Evolutionary conservation across 2,329 filamentous ascomycete genomes (phyloP).

Genomic region (Hypocreales sp.): DNA sequence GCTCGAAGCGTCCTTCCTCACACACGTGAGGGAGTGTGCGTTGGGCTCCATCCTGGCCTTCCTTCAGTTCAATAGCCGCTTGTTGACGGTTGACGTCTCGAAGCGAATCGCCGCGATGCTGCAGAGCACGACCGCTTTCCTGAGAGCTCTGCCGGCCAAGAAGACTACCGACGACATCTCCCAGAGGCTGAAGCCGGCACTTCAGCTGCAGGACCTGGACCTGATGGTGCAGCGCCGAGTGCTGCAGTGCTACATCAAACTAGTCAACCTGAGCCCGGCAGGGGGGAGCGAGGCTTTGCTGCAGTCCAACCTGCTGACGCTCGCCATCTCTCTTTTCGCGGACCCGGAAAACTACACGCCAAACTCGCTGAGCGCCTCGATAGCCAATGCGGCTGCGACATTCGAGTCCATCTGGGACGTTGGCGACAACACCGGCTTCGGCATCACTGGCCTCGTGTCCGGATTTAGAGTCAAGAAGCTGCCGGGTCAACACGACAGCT

Average conservation of each 20-base stretch:
- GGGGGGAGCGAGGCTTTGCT: slow-evolving; percentile 74
- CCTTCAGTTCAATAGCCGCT: slow-evolving; percentile 78
- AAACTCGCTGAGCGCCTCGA: slow-evolving; percentile 75
- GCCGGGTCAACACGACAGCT: slow-evolving; percentile 48
- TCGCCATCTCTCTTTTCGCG: slow-evolving; percentile 82
- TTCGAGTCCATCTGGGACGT: slow-evolving; percentile 96
- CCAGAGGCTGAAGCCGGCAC: slow-evolving; percentile 66
- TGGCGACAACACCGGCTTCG: slow-evolving; percentile 86
- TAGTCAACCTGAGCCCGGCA: slow-evolving; percentile 75
- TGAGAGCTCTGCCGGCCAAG: slow-evolving; percentile 70
- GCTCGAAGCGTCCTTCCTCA: slow-evolving; percentile 81
- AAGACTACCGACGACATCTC: slow-evolving; percentile 77
- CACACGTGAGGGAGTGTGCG: slow-evolving; percentile 89
- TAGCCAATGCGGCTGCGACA: slow-evolving; percentile 74
- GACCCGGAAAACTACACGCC: slow-evolving; percentile 81
- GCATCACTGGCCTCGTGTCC: slow-evolving; percentile 70
- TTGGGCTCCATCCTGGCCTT: slow-evolving; percentile 85
- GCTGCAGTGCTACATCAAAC: slow-evolving; percentile 83
- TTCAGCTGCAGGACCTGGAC: slow-evolving; percentile 81
- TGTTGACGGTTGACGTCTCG: slow-evolving; percentile 86
- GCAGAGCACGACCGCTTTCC: slow-evolving; percentile 80
- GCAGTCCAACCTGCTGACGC: slow-evolving; percentile 79
- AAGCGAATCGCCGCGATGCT: slow-evolving; percentile 88
- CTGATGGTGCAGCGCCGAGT: slow-evolving; percentile 89
- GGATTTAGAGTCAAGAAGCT: slow-evolving; percentile 60